Base-by-base conservation (phyloP, 805 yeast genomes). In the Candida bentonensis region DNA sequence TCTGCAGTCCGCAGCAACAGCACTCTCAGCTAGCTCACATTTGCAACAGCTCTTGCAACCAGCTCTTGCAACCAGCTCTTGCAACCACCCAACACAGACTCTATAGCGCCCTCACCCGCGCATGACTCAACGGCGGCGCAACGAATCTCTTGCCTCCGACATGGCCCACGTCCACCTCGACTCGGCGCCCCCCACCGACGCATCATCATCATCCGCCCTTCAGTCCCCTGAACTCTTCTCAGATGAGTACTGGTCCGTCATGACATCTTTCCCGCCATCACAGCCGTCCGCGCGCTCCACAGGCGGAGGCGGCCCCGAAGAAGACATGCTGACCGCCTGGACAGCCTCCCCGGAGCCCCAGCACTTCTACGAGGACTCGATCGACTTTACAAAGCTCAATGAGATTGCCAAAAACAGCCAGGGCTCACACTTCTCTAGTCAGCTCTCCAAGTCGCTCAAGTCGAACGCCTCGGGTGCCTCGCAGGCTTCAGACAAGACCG, bases 311-410 rank as follows among this genome's bases (percentile, higher is more conserved):
- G 20, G 20, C 13, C 5, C 20, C 17, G 36, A 30, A n/a, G 36
- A 30, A n/a, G 36, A 30, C 17, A 15, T 30, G 17, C 20, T 30
- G 17, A 30, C 36, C 7, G 36, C 36, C 7, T 30, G 36, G 36
- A 30, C 36, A 30, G 36, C 36, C 7, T 30, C 36, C 5, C 36
- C 36, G 7, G 36, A 30, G 20, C 36, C 36, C 7, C 36, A 30
- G 36, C 36, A 30, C 36, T 30, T 30, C n/a, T 30, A 30, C 36
- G 36, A 30, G 17, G 36, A 30, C 36, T 30, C 36, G 20, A 30
- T 30, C 36, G 36, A 30, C 36, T 30, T 30, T 30, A 13, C 17
- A 11, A 30, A 30, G n/a, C 36, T 30, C 36, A 30, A 30, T 17
- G 36, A 30, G 20, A 30, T 30, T 30, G 36, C 36, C 5, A 25